Evolutionary conservation across 352 stramenopile species (phyloP).

Genomic region (Albugo laibachii): DNA sequence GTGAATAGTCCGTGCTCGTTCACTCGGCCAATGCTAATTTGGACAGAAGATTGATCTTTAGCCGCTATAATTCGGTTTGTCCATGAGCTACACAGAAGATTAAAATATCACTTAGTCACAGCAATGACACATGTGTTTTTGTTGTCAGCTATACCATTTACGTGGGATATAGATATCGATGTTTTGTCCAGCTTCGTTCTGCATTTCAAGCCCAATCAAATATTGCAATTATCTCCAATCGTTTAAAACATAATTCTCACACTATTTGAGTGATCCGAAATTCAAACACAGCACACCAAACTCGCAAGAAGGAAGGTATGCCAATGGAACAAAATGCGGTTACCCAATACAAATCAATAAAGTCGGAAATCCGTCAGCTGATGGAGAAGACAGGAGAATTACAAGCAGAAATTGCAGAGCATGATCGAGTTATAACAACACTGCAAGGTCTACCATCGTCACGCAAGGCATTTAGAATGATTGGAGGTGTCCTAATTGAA

Average conservation of each 20-base stretch:
- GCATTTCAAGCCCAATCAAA: slow-evolving; percentile 52
- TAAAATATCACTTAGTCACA: neutral
- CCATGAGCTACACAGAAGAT: slow-evolving; percentile 74
- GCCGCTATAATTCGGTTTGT: slow-evolving; percentile 95
- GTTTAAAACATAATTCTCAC: slow-evolving; percentile 1
- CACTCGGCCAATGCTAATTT: slow-evolving; percentile 96
- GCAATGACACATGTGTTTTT: neutral
- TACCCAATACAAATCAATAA: slow-evolving; percentile 74
- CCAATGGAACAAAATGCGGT: slow-evolving; percentile 71
- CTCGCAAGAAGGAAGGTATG: slow-evolving; percentile 4
- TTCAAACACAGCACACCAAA: neutral
- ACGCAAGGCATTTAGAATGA: slow-evolving; percentile 88
- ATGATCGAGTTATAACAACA: slow-evolving; percentile 69
- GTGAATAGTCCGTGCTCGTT: slow-evolving; percentile 94
- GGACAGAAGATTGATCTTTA: slow-evolving; percentile 95
- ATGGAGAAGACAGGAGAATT: slow-evolving; percentile 72
- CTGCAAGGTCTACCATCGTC: slow-evolving; percentile 40
- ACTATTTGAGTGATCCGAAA: neutral
- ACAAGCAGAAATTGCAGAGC: slow-evolving; percentile 64
- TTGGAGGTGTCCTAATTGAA: slow-evolving; percentile 93
- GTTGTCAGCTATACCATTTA: slow-evolving; percentile 81
- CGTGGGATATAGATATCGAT: slow-evolving; percentile 97
- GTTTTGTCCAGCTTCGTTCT: slow-evolving; percentile 94
- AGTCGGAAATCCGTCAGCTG: slow-evolving; percentile 60
- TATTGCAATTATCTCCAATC: neutral